A percentile compares a stretch with the other conserved stretches of the same genome.
These are phyloP conservation scores for Phylloporus rhodoxanthus DNA, from an alignment of 768 basidiomycete genomes.

Conservation along the genomic window DNA sequence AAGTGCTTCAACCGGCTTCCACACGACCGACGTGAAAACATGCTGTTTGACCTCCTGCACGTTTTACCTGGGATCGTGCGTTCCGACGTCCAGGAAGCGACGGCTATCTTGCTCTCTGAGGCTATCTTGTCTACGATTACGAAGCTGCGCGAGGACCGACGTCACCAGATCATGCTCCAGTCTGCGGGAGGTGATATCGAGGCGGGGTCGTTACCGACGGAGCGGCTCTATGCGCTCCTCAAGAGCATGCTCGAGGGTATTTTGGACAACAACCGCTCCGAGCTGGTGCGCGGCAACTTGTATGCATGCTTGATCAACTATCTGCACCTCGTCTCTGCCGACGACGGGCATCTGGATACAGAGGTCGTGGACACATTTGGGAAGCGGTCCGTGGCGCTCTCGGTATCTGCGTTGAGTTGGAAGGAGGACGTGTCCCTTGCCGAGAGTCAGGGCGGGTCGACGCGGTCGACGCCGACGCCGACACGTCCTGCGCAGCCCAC, in stretches of 20 bases:
- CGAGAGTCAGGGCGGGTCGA: slow-evolving; percentile 32
- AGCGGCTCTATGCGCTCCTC: slow-evolving; percentile 70
- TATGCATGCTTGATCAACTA: slow-evolving; percentile 90
- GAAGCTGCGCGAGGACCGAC: slow-evolving; percentile 80
- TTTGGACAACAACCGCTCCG: slow-evolving; percentile 68
- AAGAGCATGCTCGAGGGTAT: slow-evolving; percentile 71
- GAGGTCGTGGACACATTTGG: slow-evolving; percentile 20
- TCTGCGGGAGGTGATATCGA: slow-evolving; percentile 58
- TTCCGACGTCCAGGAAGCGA: slow-evolving; percentile 58
- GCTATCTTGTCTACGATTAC: slow-evolving; percentile 76
- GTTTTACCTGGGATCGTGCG: slow-evolving; percentile 72
- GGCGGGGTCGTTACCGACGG: slow-evolving; percentile 68
- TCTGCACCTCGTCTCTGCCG: slow-evolving; percentile 53
- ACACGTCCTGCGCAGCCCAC: neutral
- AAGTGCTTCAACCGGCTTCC: slow-evolving; percentile 84
- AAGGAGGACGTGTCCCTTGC: slow-evolving; percentile 38
- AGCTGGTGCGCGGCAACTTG: slow-evolving; percentile 89
- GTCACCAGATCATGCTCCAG: slow-evolving; percentile 61
- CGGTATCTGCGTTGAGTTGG: slow-evolving; percentile 32
- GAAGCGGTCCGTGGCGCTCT: slow-evolving; percentile 24
- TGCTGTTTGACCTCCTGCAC: slow-evolving; percentile 86
- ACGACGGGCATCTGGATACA: slow-evolving; percentile 11
- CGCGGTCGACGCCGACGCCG: slow-evolving; percentile 16
- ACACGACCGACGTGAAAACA: slow-evolving; percentile 76
- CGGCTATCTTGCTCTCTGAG: slow-evolving; percentile 80